Conservation (phyloP, 176 grass and related monocot species). For the Themeda triandra region DNA sequence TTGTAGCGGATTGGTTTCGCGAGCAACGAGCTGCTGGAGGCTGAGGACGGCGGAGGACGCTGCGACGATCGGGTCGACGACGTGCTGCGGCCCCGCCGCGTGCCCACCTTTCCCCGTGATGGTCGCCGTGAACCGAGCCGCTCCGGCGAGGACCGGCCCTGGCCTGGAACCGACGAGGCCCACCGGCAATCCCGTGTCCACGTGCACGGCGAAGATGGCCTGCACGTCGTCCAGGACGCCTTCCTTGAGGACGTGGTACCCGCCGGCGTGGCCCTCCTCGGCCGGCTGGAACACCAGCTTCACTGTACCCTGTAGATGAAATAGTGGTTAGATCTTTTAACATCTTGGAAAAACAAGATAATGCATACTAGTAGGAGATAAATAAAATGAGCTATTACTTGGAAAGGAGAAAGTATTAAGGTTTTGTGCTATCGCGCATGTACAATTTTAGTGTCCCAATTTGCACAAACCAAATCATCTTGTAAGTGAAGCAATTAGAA, state of each 20-base stretch:
- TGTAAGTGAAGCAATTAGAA: not conserved
- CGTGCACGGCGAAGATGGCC: constrained; percentile 64
- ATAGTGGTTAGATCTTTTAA: not conserved
- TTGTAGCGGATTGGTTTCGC: constrained; percentile 63
- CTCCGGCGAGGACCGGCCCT: constrained; percentile 57
- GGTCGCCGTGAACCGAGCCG: constrained; percentile 49
- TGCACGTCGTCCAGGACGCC: constrained; percentile 48
- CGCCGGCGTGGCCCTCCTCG: constrained; percentile 66
- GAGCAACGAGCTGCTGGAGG: constrained; percentile 64
- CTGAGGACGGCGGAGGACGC: constrained; percentile 45
- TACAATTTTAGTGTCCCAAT: not conserved
- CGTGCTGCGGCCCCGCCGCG: constrained; percentile 42
- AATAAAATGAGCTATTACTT: not conserved
- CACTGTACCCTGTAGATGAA: constrained; percentile 51
- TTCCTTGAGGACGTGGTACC: constrained; percentile 57
- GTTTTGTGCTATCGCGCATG: no score
- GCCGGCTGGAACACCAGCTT: constrained; percentile 89
- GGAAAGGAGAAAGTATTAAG: no score
- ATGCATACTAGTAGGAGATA: no score
- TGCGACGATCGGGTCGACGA: constrained; percentile 55
- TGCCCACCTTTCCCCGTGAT: constrained; percentile 77
- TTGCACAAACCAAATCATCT: not conserved
- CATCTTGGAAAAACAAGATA: no score
- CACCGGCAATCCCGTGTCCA: not conserved
- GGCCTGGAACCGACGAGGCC: constrained; percentile 48